These are phyloP conservation scores for Mychonastes homosphaera DNA, from an alignment of 139 green algal genomes.

Conservation along the genomic window DNA sequence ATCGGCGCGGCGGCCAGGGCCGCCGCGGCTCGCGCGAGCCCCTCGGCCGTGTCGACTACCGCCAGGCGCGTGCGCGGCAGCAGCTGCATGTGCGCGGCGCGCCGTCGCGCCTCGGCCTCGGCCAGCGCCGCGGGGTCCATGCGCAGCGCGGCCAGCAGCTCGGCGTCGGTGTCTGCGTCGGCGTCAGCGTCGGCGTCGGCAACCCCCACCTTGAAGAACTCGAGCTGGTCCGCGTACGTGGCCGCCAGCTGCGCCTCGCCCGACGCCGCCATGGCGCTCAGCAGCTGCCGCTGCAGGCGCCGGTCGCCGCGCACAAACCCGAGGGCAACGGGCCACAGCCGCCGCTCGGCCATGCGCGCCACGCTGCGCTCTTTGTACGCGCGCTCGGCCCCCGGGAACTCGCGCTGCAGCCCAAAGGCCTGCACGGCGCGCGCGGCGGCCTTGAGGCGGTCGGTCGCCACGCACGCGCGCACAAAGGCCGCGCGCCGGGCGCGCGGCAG, in stretches of 20 bases:
- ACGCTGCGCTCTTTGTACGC: conserved; percentile 38
- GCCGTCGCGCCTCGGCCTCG: neutral
- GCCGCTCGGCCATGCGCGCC: conserved; percentile 27
- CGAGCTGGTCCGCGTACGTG: too few relatives aligned
- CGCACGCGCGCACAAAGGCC: conserved; percentile 33
- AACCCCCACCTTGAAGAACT: too few relatives aligned
- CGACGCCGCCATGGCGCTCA: neutral
- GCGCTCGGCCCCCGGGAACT: conserved; percentile 38
- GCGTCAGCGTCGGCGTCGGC: too few relatives aligned
- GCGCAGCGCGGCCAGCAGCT: neutral
- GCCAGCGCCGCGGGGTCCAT: neutral
- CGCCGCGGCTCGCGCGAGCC: conserved; percentile 6
- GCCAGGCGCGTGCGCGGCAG: neutral
- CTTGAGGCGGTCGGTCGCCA: conserved; percentile 41
- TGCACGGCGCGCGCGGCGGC: conserved; percentile 30
- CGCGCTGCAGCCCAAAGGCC: conserved; percentile 20
- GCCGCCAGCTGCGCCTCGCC: neutral
- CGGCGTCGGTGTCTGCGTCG: too few relatives aligned
- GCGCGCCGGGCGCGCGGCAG: conserved; percentile 18
- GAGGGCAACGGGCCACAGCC: conserved; percentile 45
- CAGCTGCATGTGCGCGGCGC: neutral
- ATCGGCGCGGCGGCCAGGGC: conserved; percentile 16
- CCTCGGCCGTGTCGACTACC: neutral
- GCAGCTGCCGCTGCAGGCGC: conserved; percentile 27
- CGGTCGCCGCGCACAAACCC: conserved; percentile 35